These are phyloP conservation scores for Neophaeococcomyces aloes DNA, from an alignment of 2,329 filamentous ascomycete genomes.

Conservation along the genomic window DNA sequence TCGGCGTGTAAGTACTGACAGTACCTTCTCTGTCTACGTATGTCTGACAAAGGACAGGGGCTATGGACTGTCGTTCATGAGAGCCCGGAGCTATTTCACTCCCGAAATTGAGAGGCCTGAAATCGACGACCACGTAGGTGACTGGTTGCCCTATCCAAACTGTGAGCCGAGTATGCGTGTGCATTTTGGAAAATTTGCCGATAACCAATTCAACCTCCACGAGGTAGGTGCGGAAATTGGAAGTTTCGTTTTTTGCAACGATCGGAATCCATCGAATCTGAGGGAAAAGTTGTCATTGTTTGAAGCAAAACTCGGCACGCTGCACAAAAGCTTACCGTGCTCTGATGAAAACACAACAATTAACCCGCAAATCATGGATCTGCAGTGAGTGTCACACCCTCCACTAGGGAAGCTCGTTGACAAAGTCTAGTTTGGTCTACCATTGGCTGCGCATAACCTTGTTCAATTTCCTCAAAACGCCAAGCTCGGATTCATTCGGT, in stretches of 20 bases:
- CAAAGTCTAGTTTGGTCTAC: background rate
- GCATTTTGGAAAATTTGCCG: conserved; percentile 1
- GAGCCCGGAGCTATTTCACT: background rate
- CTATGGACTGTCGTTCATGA: background rate
- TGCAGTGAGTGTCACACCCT: background rate
- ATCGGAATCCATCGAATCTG: background rate
- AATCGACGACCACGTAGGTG: background rate
- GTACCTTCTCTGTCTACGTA: no score
- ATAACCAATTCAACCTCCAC: conserved; percentile 1
- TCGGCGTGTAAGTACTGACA: background rate
- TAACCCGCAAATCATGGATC: background rate
- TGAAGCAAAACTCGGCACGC: background rate
- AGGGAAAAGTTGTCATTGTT: background rate
- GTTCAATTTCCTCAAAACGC: background rate
- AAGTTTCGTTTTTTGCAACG: background rate
- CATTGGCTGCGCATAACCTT: background rate
- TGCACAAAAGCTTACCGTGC: background rate
- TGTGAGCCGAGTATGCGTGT: background rate
- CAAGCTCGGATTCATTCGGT: background rate
- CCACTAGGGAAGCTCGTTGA: background rate
- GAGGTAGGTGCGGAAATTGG: background rate
- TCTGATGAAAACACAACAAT: background rate
- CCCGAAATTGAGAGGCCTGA: background rate
- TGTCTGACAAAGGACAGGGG: background rate
- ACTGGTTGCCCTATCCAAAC: conserved; percentile 3